These are phyloP conservation scores for Leishmania guyanensis DNA, from an alignment of 208 protist species.

Conservation along the genomic window DNA sequence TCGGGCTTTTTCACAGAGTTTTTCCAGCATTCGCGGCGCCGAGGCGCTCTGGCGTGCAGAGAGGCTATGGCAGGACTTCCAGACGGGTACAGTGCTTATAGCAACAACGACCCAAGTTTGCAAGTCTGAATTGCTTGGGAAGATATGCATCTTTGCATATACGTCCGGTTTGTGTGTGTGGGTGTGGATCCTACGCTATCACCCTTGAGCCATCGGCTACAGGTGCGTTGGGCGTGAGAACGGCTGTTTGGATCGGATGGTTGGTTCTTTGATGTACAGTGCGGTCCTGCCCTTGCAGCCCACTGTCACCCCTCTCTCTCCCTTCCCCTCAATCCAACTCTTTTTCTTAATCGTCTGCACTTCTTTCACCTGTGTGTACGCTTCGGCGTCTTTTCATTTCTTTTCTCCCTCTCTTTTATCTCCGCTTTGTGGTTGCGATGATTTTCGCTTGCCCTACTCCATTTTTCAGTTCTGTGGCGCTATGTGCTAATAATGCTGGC, in stretches of 20 bases:
- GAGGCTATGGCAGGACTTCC: constrained; percentile 38
- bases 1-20: constrained; percentile 57
- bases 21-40: constrained; percentile 12
- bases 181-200: too few relatives aligned
- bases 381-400: not conserved
- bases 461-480: not conserved
- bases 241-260: not conserved
- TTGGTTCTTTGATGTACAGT: not conserved
- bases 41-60: not conserved
- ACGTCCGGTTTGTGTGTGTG: too few relatives aligned
- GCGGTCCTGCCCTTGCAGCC: not conserved
- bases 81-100: constrained; percentile 55
- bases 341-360: not conserved
- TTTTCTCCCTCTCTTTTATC: not conserved
- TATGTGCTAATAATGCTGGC: not conserved
- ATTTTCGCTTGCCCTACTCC: not conserved
- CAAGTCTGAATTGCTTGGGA: not conserved
- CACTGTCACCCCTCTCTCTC: not conserved
- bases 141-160: not conserved
- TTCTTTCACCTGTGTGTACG: not conserved
- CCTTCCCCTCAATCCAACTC: not conserved
- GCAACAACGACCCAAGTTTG: constrained; percentile 73
- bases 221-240: not conserved
- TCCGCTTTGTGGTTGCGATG: not conserved
- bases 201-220: not conserved